These are phyloP conservation scores for Globisporangium cederbergense DNA, from an alignment of 352 stramenopile genomes.

Conservation along the genomic window DNA sequence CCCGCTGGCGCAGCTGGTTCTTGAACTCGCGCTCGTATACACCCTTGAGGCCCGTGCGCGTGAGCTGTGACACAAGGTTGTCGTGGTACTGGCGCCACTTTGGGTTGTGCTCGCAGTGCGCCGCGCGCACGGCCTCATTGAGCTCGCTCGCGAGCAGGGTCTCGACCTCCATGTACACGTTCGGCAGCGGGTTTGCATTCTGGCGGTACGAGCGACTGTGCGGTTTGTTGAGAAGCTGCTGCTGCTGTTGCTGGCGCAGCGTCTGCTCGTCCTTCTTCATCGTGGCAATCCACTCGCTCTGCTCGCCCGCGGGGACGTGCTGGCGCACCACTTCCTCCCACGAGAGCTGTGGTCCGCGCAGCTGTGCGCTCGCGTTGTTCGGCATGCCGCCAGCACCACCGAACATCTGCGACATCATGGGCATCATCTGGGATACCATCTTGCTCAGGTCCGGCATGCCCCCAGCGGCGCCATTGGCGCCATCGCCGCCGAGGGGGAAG, in stretches of 20 bases:
- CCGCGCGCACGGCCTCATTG: slow-evolving; percentile 57
- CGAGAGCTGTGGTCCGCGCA: slow-evolving; percentile 22
- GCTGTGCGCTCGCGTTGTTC: slow-evolving; percentile 17
- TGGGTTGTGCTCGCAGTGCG: slow-evolving; percentile 50
- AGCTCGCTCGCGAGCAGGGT: slow-evolving; percentile 64
- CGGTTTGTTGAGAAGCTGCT: slow-evolving; percentile 28
- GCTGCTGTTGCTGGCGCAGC: slow-evolving; percentile 26
- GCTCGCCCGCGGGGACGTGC: slow-evolving; percentile 50
- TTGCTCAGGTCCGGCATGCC: slow-evolving; percentile 65
- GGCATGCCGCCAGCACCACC: slow-evolving; percentile 22
- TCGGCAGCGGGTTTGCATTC: slow-evolving; percentile 44
- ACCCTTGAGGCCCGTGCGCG: slow-evolving; percentile 37
- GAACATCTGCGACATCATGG: slow-evolving; percentile 85
- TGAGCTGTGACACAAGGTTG: slow-evolving; percentile 48
- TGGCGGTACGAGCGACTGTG: slow-evolving; percentile 65
- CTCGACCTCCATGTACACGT: slow-evolving; percentile 55
- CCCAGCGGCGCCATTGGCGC: neutral
- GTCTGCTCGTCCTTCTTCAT: slow-evolving; percentile 56
- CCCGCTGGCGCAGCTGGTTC: slow-evolving; percentile 44
- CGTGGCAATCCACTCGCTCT: slow-evolving; percentile 61
- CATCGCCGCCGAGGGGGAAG: slow-evolving; percentile 17
- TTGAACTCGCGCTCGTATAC: slow-evolving; percentile 68
- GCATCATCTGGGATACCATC: slow-evolving; percentile 89
- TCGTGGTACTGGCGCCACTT: slow-evolving; percentile 54
- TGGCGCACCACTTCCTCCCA: slow-evolving; percentile 72